phyloP scores from a whole-genome alignment of 352 stramenopile genomes.

The Globisporangium echinulatum region DNA sequence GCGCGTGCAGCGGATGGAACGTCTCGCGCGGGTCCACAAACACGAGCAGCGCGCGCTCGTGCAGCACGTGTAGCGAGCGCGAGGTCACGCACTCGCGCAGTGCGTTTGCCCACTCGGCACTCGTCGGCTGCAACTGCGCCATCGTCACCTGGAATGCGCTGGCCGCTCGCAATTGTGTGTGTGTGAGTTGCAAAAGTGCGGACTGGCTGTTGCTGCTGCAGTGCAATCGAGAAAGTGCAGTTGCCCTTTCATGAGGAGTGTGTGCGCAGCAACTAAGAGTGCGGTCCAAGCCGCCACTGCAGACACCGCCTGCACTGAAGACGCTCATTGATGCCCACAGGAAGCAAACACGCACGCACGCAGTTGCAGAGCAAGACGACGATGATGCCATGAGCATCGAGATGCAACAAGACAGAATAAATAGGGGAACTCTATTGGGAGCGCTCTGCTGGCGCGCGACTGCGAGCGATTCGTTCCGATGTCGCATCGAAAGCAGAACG shows the following conservation, averaged over 20 bases:
- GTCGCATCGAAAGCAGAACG: slow-evolving; percentile 6
- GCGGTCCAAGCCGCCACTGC: too few species aligned
- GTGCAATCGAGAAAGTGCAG: too few species aligned
- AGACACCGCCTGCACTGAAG: too few species aligned
- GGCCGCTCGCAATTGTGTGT: too few species aligned
- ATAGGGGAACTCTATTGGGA: slow-evolving; percentile 2
- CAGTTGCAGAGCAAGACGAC: neutral
- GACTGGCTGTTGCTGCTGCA: too few species aligned
- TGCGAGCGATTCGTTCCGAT: slow-evolving; percentile 15
- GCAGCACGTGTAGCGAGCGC: slow-evolving; percentile 1
- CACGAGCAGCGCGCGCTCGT: slow-evolving; percentile 9
- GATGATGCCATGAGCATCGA: neutral
- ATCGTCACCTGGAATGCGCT: neutral
- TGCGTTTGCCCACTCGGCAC: slow-evolving; percentile 5
- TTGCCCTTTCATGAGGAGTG: too few species aligned
- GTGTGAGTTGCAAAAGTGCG: too few species aligned
- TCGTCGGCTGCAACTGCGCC: neutral
- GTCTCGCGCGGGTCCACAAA: slow-evolving; percentile 4
- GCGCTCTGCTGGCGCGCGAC: slow-evolving; percentile 4
- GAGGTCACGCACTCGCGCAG: slow-evolving; percentile 1
- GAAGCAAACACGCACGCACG: too few species aligned
- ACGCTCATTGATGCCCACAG: too few species aligned
- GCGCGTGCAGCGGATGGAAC: slow-evolving; percentile 15
- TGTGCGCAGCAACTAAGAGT: too few species aligned
- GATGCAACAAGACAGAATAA: neutral